Evolutionary conservation across 2,329 filamentous ascomycete species (phyloP).

Genomic region (Ophiostoma sp.): DNA sequence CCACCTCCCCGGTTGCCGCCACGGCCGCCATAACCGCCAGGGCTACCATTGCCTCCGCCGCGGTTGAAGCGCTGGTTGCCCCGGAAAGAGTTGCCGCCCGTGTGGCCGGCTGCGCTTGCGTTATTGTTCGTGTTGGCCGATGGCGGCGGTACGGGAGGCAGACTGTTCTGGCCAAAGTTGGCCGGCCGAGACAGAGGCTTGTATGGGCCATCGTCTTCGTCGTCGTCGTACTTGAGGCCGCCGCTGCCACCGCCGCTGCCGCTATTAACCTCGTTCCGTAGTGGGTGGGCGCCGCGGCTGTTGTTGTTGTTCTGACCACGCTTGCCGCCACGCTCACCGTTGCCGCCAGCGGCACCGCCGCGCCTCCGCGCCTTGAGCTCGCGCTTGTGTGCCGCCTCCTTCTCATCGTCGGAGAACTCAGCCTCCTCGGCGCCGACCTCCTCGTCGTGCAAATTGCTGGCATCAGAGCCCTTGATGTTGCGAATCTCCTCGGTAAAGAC

Average conservation of each 20-base stretch:
- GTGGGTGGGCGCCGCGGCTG: constrained; percentile 35
- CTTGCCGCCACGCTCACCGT: constrained; percentile 29
- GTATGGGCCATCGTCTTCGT: constrained; percentile 69
- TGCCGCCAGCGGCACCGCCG: constrained; percentile 43
- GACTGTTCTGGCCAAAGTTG: constrained; percentile 56
- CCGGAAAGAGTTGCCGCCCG: constrained; percentile 35
- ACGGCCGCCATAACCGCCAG: constrained; percentile 41
- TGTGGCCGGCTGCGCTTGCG: constrained; percentile 32
- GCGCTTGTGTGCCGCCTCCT: constrained; percentile 79
- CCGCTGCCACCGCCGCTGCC: constrained; percentile 35
- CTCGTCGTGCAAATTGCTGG: constrained; percentile 92
- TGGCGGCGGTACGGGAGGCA: constrained; percentile 46
- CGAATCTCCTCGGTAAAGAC: constrained; percentile 85
- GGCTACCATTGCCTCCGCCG: constrained; percentile 35
- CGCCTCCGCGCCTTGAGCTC: constrained; percentile 66
- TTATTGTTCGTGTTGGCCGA: constrained; percentile 31
- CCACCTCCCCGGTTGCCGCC: constrained; percentile 39
- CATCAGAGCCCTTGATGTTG: constrained; percentile 82
- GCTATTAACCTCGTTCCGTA: constrained; percentile 42
- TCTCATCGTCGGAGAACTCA: constrained; percentile 96
- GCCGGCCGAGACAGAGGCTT: constrained; percentile 68
- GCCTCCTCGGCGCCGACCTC: constrained; percentile 82
- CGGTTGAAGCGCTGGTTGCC: constrained; percentile 35
- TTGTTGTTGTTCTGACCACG: background rate
- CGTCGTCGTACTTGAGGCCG: constrained; percentile 62